These are phyloP conservation scores for Candida sphagnicola DNA, from an alignment of 805 yeast genomes.

Conservation along the genomic window DNA sequence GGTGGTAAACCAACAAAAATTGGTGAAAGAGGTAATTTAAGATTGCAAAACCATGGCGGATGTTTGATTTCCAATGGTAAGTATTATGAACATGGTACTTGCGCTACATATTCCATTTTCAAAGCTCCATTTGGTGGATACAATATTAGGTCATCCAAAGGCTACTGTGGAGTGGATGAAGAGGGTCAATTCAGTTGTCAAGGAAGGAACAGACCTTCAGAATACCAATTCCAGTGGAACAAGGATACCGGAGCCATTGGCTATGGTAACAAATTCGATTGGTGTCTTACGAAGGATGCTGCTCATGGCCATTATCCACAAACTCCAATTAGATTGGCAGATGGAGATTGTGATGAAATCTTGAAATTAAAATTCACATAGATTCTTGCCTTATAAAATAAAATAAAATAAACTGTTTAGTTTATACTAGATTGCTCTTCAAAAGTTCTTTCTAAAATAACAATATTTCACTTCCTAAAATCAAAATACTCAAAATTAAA, in stretches of 20 bases:
- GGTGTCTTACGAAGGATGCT: constrained; percentile 53
- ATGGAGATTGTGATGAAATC: constrained; percentile 13
- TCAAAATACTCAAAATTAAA: too few species aligned
- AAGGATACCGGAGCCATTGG: constrained; percentile 44
- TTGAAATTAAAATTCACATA: constrained; percentile 5
- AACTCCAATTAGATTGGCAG: constrained; percentile 17
- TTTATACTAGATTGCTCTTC: not conserved
- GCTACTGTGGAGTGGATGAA: constrained; percentile 57
- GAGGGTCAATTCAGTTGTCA: constrained; percentile 19
- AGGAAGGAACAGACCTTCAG: constrained; percentile 12
- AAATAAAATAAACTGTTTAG: too few species aligned
- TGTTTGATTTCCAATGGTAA: constrained; percentile 83
- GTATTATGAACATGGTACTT: constrained; percentile 79
- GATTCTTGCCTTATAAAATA: too few species aligned
- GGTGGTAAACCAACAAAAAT: constrained; percentile 11
- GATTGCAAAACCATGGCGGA: constrained; percentile 53
- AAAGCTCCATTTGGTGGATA: constrained; percentile 72
- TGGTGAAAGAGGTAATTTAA: constrained; percentile 33
- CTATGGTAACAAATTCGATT: constrained; percentile 57
- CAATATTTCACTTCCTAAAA: too few species aligned
- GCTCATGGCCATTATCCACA: constrained; percentile 21
- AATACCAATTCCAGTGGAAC: constrained; percentile 53
- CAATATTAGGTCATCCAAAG: constrained; percentile 63
- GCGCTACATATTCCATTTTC: constrained; percentile 66
- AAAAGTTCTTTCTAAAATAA: not conserved